These are phyloP conservation scores for Graphilbum sp. DNA, from an alignment of 2,329 filamentous ascomycete species.

Conservation along the genomic window DNA sequence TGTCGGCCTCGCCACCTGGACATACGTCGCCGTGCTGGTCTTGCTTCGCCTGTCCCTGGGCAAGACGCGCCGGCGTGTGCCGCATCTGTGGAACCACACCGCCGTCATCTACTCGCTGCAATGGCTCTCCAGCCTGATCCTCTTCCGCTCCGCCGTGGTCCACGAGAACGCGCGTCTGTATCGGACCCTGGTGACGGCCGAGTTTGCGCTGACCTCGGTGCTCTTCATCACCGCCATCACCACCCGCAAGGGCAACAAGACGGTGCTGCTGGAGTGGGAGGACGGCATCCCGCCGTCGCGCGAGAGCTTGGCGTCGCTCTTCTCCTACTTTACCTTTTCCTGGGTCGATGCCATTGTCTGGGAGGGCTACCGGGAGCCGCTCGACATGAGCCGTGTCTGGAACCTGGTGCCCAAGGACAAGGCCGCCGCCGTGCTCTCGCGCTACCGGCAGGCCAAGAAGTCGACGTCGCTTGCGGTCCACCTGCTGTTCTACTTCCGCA, in stretches of 20 bases:
- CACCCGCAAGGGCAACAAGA: constrained; percentile 83
- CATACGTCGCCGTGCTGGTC: constrained; percentile 62
- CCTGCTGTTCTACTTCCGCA: constrained; percentile 70
- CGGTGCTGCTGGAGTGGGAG: constrained; percentile 76
- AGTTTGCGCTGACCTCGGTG: constrained; percentile 60
- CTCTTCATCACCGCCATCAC: constrained; percentile 62
- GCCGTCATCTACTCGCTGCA: constrained; percentile 65
- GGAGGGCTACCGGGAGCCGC: constrained; percentile 70
- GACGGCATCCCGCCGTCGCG: constrained; percentile 72
- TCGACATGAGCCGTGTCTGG: constrained; percentile 81
- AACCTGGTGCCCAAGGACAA: constrained; percentile 81
- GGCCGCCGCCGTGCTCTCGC: constrained; percentile 59
- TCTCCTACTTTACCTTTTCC: constrained; percentile 73
- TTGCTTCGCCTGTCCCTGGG: constrained; percentile 53
- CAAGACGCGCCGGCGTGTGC: constrained; percentile 48
- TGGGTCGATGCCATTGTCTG: constrained; percentile 87
- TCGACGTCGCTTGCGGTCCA: constrained; percentile 66
- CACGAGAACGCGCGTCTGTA: constrained; percentile 50
- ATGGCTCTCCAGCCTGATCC: constrained; percentile 60
- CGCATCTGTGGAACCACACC: constrained; percentile 83
- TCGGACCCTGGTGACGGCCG: constrained; percentile 48
- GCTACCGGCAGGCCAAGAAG: constrained; percentile 76
- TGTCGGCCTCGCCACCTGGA: constrained; percentile 58
- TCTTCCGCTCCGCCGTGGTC: constrained; percentile 76
- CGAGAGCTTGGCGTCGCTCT: constrained; percentile 73